Evolutionary conservation across 2,329 filamentous ascomycete genomes (phyloP).

Genomic region (Chaetomium strumarium): DNA sequence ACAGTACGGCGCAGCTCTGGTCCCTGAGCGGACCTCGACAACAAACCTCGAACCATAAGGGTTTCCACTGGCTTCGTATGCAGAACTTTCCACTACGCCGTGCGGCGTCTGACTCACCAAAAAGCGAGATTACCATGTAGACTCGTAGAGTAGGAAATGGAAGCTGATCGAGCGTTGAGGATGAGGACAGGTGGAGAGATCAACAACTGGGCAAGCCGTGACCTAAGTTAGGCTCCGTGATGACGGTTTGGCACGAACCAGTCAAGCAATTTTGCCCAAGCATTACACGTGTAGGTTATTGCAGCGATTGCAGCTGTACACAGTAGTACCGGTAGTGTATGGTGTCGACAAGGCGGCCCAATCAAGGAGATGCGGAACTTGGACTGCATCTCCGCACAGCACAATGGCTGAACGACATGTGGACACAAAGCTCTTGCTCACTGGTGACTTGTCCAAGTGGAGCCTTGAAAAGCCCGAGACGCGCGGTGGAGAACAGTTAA

Average conservation of each 20-base stretch:
- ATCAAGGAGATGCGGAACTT: neutral
- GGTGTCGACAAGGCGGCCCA: constrained; percentile 15
- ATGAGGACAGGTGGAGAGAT: constrained; percentile 2
- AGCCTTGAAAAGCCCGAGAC: neutral
- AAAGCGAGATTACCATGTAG: constrained; percentile 9
- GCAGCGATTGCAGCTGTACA: constrained; percentile 4
- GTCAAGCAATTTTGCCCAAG: neutral
- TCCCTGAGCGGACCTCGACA: constrained; percentile 6
- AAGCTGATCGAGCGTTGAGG: neutral
- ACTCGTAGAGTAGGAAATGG: too few relatives aligned
- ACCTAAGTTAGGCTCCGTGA: neutral
- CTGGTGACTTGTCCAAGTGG: constrained; percentile 2
- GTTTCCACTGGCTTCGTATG: neutral
- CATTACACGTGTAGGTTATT: neutral
- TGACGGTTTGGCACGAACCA: constrained; percentile 1
- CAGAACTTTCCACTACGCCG: neutral
- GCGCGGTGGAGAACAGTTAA: constrained; percentile 2
- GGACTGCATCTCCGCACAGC: constrained; percentile 5
- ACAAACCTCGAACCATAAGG: neutral
- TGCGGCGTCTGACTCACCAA: constrained; percentile 7
- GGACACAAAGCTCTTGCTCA: constrained; percentile 5
- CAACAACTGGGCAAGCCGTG: neutral
- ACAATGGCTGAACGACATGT: constrained; percentile 11
- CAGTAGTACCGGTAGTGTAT: neutral
- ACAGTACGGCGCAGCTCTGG: constrained; percentile 2